Base-by-base conservation (phyloP, 2,329 filamentous ascomycete genomes). In the Fusarium pseudoanthophilum region DNA sequence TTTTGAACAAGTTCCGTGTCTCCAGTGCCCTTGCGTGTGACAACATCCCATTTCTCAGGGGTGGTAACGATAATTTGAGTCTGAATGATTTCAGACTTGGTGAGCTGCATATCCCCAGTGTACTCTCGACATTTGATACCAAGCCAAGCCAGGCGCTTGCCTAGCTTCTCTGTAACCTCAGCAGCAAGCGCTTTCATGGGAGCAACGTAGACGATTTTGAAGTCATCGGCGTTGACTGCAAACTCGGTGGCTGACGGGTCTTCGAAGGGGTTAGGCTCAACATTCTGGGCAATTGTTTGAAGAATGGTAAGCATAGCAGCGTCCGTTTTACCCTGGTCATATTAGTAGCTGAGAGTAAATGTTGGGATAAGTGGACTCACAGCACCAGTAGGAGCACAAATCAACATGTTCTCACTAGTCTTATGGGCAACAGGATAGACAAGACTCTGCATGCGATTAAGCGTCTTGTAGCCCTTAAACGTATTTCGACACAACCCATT, bases 41-140 rank as follows among this genome's bases (percentile, higher is more conserved):
- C 94, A 2, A 99, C 96, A 81, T 99, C 96, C 97, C 97, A 99
- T 83, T 99, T 99, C 83, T 99, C 96, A 40, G 96, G 96, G 1
- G 96, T 99, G 0, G 97, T 99, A 56, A 99, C 96, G 68, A 99
- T 97, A 75, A 99, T 96, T 80, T 99, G 96, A 0, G 96, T 99
- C 72, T 95, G 92, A 21, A 98, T 89, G 69, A 99, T 97, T 82
- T 99, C 97, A 4, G 94, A 89, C 82, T 99, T 99, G 55, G 95
- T 98, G 64, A 99, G 88, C 80, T 99, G 96, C 96, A 99, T 99
- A 81, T 99, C 96, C 78, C 96, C 96, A 53, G 96, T 99, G 81
- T 97, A 91, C 83, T 99, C 96, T 70, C 96, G 92, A 74, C 94
- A 95, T 80, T 94, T 91, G 77, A 99, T 91, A 13, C 95, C 95